Percentiles rank a stretch among this genome's conserved stretches.
These are phyloP conservation scores for Medicago lupulina DNA, from an alignment of 306 rosid species.

Conservation along the genomic window DNA sequence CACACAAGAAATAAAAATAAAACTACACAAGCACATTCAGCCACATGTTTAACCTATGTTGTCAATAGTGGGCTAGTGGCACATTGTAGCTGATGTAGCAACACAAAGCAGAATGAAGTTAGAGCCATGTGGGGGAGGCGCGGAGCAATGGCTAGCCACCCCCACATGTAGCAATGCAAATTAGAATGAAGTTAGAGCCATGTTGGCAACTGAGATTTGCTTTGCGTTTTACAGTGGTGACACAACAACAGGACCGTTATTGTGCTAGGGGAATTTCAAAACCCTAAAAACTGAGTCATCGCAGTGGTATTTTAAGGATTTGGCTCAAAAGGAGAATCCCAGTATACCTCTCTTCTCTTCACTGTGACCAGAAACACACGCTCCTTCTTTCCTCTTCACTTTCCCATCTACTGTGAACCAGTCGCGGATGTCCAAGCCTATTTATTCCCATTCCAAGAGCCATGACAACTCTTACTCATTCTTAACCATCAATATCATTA, in stretches of 20 bases:
- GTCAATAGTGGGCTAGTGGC: neutral
- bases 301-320: neutral
- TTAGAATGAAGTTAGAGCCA: neutral
- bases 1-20: neutral
- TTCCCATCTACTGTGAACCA: neutral
- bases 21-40: slow-evolving; percentile 17
- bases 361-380: neutral
- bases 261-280: neutral
- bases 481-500: neutral
- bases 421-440: neutral
- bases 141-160: neutral
- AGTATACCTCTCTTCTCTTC: neutral
- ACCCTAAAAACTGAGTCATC: neutral
- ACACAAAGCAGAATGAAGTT: too few species aligned
- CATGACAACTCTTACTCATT: neutral
- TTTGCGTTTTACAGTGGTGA: neutral
- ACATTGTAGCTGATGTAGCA: neutral
- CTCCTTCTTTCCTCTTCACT: neutral
- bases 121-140: too few species aligned
- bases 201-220: neutral
- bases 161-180: neutral
- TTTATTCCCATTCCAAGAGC: neutral
- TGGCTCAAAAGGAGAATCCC: neutral
- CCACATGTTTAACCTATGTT: neutral
- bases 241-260: neutral